Conservation (phyloP, 108 stramenopile species). For the Pseudonitzschia pungens region DNA sequence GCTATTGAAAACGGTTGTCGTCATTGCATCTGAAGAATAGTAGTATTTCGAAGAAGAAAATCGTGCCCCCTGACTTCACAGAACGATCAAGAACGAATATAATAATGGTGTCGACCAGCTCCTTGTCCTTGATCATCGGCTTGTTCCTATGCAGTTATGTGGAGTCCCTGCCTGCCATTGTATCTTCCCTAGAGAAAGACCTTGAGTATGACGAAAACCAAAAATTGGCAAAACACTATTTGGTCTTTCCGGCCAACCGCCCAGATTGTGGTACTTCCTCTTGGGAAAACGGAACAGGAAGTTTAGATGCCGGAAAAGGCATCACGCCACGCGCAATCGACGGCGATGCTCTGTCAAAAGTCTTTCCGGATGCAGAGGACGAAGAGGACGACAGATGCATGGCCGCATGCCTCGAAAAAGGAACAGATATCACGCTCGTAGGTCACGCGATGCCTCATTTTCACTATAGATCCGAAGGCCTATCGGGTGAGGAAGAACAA, state of each 20-base stretch:
- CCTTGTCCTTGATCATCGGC: not conserved
- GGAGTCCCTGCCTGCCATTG: not conserved
- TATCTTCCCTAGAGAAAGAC: slow-evolving; percentile 17
- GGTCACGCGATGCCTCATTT: slow-evolving; percentile 34
- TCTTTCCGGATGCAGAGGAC: slow-evolving; percentile 6
- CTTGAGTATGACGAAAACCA: slow-evolving; percentile 24
- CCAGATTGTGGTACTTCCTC: not conserved
- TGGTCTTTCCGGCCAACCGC: slow-evolving; percentile 20
- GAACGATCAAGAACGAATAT: not conserved
- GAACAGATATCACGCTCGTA: slow-evolving; percentile 23
- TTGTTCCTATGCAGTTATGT: not conserved
- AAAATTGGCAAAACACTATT: slow-evolving; percentile 12
- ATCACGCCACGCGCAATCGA: slow-evolving; percentile 10
- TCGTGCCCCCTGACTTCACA: too few species aligned
- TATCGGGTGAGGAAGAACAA: not conserved
- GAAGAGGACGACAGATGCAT: slow-evolving; percentile 1
- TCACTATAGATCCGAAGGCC: not conserved
- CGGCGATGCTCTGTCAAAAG: slow-evolving; percentile 22
- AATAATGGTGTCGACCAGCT: not conserved
- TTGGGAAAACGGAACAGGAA: not conserved
- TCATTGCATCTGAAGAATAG: too few species aligned
- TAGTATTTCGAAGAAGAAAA: too few species aligned
- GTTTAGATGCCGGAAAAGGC: not conserved
- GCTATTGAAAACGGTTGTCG: too few species aligned
- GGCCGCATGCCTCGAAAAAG: slow-evolving; percentile 37